Conservation (phyloP, 1,139 yeast species). For the Hanseniaspora sp. region DNA sequence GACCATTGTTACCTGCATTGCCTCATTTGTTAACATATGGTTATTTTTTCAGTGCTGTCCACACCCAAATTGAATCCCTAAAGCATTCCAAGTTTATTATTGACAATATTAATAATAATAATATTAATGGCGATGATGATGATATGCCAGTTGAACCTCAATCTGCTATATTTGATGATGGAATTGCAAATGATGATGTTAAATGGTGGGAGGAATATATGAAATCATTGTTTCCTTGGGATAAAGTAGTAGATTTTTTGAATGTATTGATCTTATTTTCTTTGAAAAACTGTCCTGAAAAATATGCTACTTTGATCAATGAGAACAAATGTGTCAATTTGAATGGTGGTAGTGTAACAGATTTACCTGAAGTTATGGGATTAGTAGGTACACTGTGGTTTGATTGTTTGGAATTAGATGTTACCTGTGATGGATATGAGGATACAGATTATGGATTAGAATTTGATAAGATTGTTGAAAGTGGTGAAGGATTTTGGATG, state of each 20-base stretch:
- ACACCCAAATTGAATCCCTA: constrained; percentile 41
- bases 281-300: constrained; percentile 16
- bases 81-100: neutral
- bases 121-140: neutral
- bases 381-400: constrained; percentile 81
- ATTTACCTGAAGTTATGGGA: constrained; percentile 65
- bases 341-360: constrained; percentile 42
- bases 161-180: neutral
- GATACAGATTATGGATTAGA: constrained; percentile 55
- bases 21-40: constrained; percentile 65
- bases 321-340: constrained; percentile 18
- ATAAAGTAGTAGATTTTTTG: constrained; percentile 48
- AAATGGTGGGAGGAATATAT: constrained; percentile 41
- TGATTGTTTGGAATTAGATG: constrained; percentile 39
- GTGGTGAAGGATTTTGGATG: constrained; percentile 28
- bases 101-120: neutral
- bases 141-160: neutral
- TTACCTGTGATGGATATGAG: constrained; percentile 41
- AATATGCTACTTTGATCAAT: constrained; percentile 5
- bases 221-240: constrained; percentile 54
- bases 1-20: constrained; percentile 59
- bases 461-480: constrained; percentile 33
- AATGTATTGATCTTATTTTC: constrained; percentile 35
- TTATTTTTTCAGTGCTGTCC: constrained; percentile 53
- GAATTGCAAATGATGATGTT: constrained; percentile 17